These are phyloP conservation scores for Medicago ruthenica DNA, from an alignment of 306 rosid species.

Conservation along the genomic window DNA sequence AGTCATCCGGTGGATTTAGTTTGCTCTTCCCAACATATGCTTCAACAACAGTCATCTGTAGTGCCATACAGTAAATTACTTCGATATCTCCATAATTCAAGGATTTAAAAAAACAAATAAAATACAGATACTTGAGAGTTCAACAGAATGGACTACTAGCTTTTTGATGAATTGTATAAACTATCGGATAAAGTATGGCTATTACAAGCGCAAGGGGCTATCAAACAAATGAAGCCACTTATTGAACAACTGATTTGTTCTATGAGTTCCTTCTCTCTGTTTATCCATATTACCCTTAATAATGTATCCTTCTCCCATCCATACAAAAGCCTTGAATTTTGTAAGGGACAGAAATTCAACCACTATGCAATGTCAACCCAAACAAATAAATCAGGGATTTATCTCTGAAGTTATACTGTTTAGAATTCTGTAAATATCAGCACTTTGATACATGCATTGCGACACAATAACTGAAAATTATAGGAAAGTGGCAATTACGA, in stretches of 20 bases:
- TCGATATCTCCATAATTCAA: constrained; percentile 21
- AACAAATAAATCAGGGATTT: not conserved
- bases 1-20: constrained; percentile 59
- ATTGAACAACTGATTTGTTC: constrained; percentile 26
- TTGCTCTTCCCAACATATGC: constrained; percentile 72
- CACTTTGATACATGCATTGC: constrained; percentile 4
- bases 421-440: constrained; percentile 5
- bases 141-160: constrained; percentile 25
- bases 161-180: constrained; percentile 20
- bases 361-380: constrained; percentile 28
- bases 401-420: constrained; percentile 36
- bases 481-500: constrained; percentile 22
- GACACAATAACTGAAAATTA: constrained; percentile 9
- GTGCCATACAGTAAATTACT: constrained; percentile 29
- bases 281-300: constrained; percentile 17
- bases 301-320: constrained; percentile 29
- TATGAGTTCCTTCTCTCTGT: constrained; percentile 20
- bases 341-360: constrained; percentile 31
- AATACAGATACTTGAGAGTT: constrained; percentile 27
- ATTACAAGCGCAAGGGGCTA: constrained; percentile 31
- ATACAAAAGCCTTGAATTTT: constrained; percentile 36
- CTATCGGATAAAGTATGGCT: constrained; percentile 27
- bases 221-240: constrained; percentile 34
- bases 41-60: constrained; percentile 96
- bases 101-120: constrained; percentile 22